Conservation (phyloP, 371 early-diverging fungal species). For the Hamiltosporidium magnivora region DNA sequence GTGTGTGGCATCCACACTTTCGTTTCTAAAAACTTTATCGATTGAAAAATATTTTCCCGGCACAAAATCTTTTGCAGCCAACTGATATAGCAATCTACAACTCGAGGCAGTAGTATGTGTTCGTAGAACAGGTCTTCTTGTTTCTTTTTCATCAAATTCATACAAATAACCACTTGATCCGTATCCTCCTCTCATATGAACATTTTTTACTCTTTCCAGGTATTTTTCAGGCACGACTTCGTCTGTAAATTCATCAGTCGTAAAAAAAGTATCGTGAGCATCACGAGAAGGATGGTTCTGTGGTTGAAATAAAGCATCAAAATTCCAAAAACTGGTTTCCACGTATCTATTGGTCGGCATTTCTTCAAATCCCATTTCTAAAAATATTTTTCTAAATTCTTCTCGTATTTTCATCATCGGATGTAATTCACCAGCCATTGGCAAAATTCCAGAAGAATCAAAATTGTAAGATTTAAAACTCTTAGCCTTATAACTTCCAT, state of each 20-base stretch:
- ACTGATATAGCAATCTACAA: slow-evolving; percentile 75
- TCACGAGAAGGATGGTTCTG: slow-evolving; percentile 98
- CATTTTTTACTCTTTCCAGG: slow-evolving; percentile 73
- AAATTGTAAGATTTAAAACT: slow-evolving; percentile 95
- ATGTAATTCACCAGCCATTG: slow-evolving; percentile 79
- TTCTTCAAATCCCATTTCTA: slow-evolving; percentile 84
- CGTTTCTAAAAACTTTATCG: slow-evolving; percentile 97
- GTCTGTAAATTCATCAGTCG: slow-evolving; percentile 60
- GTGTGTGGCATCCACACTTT: slow-evolving; percentile 95
- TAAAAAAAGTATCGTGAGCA: slow-evolving; percentile 96
- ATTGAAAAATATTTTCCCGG: slow-evolving; percentile 71
- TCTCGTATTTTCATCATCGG: slow-evolving; percentile 96
- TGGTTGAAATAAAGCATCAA: slow-evolving; percentile 97
- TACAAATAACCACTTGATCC: slow-evolving; percentile 84
- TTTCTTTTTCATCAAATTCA: slow-evolving; percentile 80
- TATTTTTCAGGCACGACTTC: slow-evolving; percentile 69
- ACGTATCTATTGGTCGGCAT: slow-evolving; percentile 95
- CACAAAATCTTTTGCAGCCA: slow-evolving; percentile 62
- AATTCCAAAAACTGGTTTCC: slow-evolving; percentile 99
- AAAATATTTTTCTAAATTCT: slow-evolving; percentile 93
- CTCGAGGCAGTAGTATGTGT: slow-evolving; percentile 96
- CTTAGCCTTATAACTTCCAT: not conserved
- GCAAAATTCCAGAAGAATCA: slow-evolving; percentile 68
- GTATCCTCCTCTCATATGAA: slow-evolving; percentile 85
- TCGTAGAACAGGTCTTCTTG: slow-evolving; percentile 80